Evolutionary conservation across 768 basidiomycete genomes (phyloP), one percentile per base, ranked within the genome.

Genomic region (Butyriboletus loyo): DNA sequence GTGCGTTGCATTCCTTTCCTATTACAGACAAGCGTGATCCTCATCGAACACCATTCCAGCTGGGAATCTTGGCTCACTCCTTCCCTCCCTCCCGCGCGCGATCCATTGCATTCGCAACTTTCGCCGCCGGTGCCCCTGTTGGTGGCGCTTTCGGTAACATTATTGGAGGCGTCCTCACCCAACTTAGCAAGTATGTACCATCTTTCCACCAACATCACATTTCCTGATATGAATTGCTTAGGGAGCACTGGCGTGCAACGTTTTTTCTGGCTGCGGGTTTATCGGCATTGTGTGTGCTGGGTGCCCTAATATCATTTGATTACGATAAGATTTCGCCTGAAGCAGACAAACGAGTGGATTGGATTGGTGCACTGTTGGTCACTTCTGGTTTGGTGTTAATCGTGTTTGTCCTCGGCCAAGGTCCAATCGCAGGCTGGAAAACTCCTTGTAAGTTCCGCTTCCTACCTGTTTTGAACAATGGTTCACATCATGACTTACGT

Each of bases 91-190:
- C 86, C 1, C 73, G 73, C 13, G 77, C 84, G 0, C 81, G 93
- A 10, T 83, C 88, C 1, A 68, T 83, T 1, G 93, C 91, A 0
- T 96, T 95, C 56, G 82, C 93, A 0, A 83, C 86, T 0, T 95
- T 93, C 57, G 78, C 86, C 1, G 89, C 91, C 0, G 94, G 94
- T 25, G 89, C 87, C 1, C 92, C 93, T 0, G 63, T 94, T 6
- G 93, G 93, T 0, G 87, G 78, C 0, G 86, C 82, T 0, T 70
- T 92, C 14, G 92, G 93, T 1, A 75, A 76, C 28, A 70, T 83
- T 0, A 53, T 91, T 1, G 91, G 92, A 17, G 90, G 89, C n/a
- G 70, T 85, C 1, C 68, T 91, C 19, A 87, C 85, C 0, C 79
- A 90, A 59, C 72, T 76, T 8, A 70, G 70, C 43, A 25, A 45